Base-by-base conservation (phyloP, 495 filamentous ascomycete genomes). In the Neurospora discreta region DNA sequence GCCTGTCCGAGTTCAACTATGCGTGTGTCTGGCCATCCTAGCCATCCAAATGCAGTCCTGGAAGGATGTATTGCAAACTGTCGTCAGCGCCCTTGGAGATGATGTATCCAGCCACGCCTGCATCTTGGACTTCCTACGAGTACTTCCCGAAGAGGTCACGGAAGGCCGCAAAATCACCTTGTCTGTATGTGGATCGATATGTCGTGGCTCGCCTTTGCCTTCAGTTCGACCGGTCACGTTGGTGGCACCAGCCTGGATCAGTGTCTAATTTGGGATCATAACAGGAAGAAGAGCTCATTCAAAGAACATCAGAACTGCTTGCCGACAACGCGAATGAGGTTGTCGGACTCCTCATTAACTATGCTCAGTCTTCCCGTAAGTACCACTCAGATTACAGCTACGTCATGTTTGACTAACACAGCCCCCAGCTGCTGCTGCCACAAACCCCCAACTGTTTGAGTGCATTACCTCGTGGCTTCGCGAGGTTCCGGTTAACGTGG, bases 121-220 rank as follows among this genome's bases (percentile, higher is more conserved):
- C 79, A 91, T 98, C 75, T 82, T 99, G 73, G 96, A 98, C 78
- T 98, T 99, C 81, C 85, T 99, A 71, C 93, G 90, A 78, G 94
- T 99, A 77, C 88, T 99, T 67, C 95, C 95, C 23, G 95, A 99
- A 85, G 95, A 99, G 87, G 96, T 99, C 80, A 98, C 93, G 68
- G 95, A 98, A 85, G 95, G 96, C 82, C 92, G 95, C 82, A 98
- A 97, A 85, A 97, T 98, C 87, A 96, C 92, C 86, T 87, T 99
- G 82, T 93, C 92, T 86, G 94, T 97, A 94, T 84, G 93, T 94
- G 84, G 87, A 86, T 84, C 86, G 86, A 87, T 77, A 80, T 78
- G 78, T 82, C 82, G 78, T 82, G 81, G 79, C 79, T 80, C 82
- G 84, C 77, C 84, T 80, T 72, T 74, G 81, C 77, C 70, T 77